Evolutionary conservation across 2,329 filamentous ascomycete genomes (phyloP).

Genomic region (Anthostomella pinea): DNA sequence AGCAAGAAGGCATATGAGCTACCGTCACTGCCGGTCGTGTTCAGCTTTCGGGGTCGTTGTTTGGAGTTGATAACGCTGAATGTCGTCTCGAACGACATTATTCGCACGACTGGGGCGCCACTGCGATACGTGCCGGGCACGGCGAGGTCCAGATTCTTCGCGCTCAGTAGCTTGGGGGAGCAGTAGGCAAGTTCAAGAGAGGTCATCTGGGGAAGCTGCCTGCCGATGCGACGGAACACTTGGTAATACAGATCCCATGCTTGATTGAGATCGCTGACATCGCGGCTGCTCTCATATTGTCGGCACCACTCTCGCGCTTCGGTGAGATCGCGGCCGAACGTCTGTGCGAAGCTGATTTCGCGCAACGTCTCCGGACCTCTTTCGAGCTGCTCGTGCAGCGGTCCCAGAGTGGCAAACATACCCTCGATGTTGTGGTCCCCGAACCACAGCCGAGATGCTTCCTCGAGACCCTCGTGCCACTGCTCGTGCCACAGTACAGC

Average conservation of each 20-base stretch:
- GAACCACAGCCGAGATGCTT: constrained; percentile 94
- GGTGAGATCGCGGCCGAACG: constrained; percentile 90
- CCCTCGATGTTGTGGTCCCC: constrained; percentile 96
- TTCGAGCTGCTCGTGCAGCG: constrained; percentile 88
- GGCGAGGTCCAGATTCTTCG: constrained; percentile 82
- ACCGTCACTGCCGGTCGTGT: constrained; percentile 85
- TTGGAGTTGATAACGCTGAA: constrained; percentile 95
- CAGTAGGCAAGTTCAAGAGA: constrained; percentile 94
- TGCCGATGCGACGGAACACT: constrained; percentile 91
- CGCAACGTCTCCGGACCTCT: constrained; percentile 87
- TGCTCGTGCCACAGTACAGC: constrained; percentile 98
- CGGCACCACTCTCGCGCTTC: constrained; percentile 96
- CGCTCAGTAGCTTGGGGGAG: constrained; percentile 85
- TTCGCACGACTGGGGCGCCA: constrained; percentile 72
- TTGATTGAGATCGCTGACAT: constrained; percentile 92
- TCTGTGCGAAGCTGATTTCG: constrained; percentile 96
- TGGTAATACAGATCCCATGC: constrained; percentile 99
- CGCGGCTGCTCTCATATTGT: constrained; percentile 82
- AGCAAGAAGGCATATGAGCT: constrained; percentile 82
- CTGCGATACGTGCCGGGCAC: constrained; percentile 95
- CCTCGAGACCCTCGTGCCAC: constrained; percentile 97
- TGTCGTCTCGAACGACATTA: constrained; percentile 85
- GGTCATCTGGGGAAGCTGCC: constrained; percentile 89
- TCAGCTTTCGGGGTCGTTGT: constrained; percentile 88
- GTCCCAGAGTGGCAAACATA: constrained; percentile 89